A percentile compares a stretch with the other conserved stretches of the same genome.
Conservation (phyloP, 768 basidiomycete genomes). For the Agrocybe praecox region DNA sequence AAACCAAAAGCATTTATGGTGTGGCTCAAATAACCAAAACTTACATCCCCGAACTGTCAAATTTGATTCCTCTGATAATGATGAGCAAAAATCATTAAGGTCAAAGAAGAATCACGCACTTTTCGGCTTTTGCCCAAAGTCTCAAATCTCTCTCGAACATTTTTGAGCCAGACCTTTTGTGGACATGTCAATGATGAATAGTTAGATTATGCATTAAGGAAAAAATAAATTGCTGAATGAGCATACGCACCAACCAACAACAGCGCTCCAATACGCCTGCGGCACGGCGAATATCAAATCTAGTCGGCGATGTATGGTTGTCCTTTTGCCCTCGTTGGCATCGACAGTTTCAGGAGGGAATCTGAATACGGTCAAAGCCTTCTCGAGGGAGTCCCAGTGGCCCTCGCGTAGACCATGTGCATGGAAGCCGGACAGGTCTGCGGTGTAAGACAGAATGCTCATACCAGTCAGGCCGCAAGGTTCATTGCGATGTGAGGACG, state of each 20-base stretch:
- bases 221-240: no score
- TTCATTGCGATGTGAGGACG: no score
- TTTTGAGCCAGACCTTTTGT: conserved; percentile 84
- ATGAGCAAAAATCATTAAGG: not conserved
- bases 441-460: not conserved
- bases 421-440: conserved; percentile 67
- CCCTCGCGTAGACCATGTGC: conserved; percentile 52
- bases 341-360: conserved; percentile 43
- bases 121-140: conserved; percentile 68
- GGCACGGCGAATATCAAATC: conserved; percentile 84
- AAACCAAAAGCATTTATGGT: no score
- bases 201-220: no score
- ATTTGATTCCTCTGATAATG: conserved; percentile 67
- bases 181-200: no score
- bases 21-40: conserved; percentile 25
- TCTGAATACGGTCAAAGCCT: conserved; percentile 79
- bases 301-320: conserved; percentile 59
- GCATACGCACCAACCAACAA: conserved; percentile 79
- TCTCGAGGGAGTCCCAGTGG: conserved; percentile 85
- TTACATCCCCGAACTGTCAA: conserved; percentile 83
- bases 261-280: conserved; percentile 83
- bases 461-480: not conserved
- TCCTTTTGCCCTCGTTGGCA: conserved; percentile 26
- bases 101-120: conserved; percentile 31
- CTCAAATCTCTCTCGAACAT: conserved; percentile 90